Base-by-base conservation (phyloP, 2,329 filamentous ascomycete genomes). In the Cladobotryum mycophilum region DNA sequence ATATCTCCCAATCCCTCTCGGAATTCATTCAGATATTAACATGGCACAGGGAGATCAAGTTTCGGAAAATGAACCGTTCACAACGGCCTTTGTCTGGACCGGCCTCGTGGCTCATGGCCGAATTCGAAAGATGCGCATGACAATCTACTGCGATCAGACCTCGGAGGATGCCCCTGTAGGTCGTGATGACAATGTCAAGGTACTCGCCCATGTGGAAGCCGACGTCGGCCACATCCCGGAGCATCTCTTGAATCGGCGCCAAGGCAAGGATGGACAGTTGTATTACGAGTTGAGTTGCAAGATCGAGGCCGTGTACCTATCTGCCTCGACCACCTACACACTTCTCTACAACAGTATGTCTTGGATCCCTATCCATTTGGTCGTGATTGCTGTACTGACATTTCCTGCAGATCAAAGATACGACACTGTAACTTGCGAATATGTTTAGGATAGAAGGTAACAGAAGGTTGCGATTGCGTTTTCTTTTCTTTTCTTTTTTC, bases 241-340 rank as follows among this genome's bases (percentile, higher is more conserved):
- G 53, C 53, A 63, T 35, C 48, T 62, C 34, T 52, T 74, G 3
- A 55, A 59, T 1, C 61, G 64, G n/a, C 60, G 60, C 25, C 54
- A 58, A 42, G 71, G 71, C 7, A 52, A 44, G 7, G 70, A 75
- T 22, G 67, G 67, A 1, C 55, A 66, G 52, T 63, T 55, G 62
- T 72, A 74, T 53, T 74, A 73, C 37, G 63, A 67, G 14, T 52
- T 74, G 22, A 61, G 55, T 40, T 71, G 63, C 55, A 63, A 68
- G 50, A 68, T 75, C 14, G 70, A 75, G 54, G 64, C 68, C 1
- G 61, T 70, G 3, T 74, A 71, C 54, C 63, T 67, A 6, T 73
- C 70, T 2, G 70, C 69, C 1, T 70, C 65, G 4, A 73, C 70
- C 0, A 62, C 66, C 22, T 75, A 75, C 54, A 73, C 71, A 4